Evolutionary conservation across 2,329 filamentous ascomycete species (phyloP), one percentile per base, ranked within the genome.

Genomic region (Botrytis byssoidea): DNA sequence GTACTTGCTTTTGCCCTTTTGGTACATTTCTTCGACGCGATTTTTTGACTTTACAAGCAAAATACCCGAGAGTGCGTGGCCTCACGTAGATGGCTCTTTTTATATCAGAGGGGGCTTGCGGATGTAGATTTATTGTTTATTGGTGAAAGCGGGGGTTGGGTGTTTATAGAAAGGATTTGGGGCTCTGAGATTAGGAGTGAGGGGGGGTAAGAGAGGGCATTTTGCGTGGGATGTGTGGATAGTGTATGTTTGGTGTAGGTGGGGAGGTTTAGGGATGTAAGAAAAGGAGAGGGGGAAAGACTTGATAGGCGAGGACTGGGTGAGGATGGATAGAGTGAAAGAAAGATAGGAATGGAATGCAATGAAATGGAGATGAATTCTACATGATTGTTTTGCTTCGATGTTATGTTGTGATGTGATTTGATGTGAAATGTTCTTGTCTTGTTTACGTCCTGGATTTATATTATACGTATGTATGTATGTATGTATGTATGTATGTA

Each of bases 21-120:
- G 25, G 10, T 71, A 9, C 35, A n/a, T 59, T 40, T 57, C 40
- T 55, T 8, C 66, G 40, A 68, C 66, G 66, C 66, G 61, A 44
- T 46, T 57, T 32, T 55, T 67, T 57, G 44, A 44, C n/a, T 67
- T 68, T 35, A 20, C n/a, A 68, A 68, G 70, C 70, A 67, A 59
- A 72, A 72, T 72, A 72, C 70, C 70, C 70, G 10, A 59, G 29
- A 60, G 20, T 60, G 70, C 63, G 46, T 72, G 48, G 61, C 29
- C 48, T 66, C 68, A 18, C n/a, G 66, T 32, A 68, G 35, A 57
- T 68, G 46, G 32, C 51, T 72, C 40, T 55, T 44, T 44, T 68
- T 60, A 44, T 44, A n/a, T 44, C 35, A 7, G 14, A 32, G n/a
- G 29, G 37, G 37, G 32, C 22, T 72, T 59, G 25, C 29, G 25